Evolutionary conservation across 2,329 filamentous ascomycete genomes (phyloP).

Genomic region (Blastomyces silverae): DNA sequence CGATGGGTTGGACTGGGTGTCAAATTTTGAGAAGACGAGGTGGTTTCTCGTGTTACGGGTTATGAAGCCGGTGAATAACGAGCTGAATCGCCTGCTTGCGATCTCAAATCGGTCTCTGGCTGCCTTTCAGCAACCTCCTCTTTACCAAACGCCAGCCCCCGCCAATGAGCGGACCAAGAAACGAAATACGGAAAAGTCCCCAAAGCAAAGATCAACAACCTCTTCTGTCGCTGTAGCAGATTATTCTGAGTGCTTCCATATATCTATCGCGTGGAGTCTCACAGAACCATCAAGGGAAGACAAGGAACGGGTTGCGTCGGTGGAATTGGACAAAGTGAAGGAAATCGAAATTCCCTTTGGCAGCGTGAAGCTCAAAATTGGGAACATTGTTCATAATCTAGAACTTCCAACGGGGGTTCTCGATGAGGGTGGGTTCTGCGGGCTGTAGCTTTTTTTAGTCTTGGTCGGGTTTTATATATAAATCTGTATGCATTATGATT

Average conservation of each 20-base stretch:
- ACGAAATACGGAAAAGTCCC: slow-evolving; percentile 11
- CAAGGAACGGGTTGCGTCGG: slow-evolving; percentile 25
- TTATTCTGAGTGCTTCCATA: slow-evolving; percentile 62
- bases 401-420: slow-evolving; percentile 22
- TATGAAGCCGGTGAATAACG: slow-evolving; percentile 42
- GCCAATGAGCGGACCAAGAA: slow-evolving; percentile 18
- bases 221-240: slow-evolving; percentile 27
- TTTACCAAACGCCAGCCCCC: slow-evolving; percentile 52
- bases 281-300: slow-evolving; percentile 46
- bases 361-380: slow-evolving; percentile 66
- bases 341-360: slow-evolving; percentile 50
- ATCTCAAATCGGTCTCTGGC: slow-evolving; percentile 59
- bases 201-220: background rate
- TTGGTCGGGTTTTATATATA: background rate
- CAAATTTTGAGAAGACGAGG: slow-evolving; percentile 60
- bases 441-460: slow-evolving; percentile 15
- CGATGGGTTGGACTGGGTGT: slow-evolving; percentile 55
- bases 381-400: slow-evolving; percentile 54
- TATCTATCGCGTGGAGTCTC: slow-evolving; percentile 84
- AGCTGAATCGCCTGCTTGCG: slow-evolving; percentile 56
- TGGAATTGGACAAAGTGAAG: slow-evolving; percentile 30
- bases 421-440: slow-evolving; percentile 19
- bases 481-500: background rate
- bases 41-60: slow-evolving; percentile 79
- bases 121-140: slow-evolving; percentile 57